phyloP scores from a whole-genome alignment of 257 asterid species.

The Nicotiana sylvestris region DNA sequence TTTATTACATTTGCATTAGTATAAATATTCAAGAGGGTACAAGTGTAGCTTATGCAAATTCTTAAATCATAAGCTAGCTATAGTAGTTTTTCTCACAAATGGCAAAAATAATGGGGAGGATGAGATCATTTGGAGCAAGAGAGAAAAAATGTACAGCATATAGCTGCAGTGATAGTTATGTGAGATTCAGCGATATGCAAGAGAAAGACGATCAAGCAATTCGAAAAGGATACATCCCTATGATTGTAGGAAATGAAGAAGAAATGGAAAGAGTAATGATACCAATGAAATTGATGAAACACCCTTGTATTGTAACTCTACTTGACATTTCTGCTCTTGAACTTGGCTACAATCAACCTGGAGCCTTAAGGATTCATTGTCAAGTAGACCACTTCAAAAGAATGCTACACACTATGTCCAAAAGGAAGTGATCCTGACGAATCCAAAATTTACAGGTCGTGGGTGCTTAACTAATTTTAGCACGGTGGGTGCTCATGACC shows the following conservation, averaged over 20 bases:
- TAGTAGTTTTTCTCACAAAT: background rate
- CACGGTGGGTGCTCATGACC: too few species aligned
- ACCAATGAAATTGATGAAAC: slow-evolving; percentile 11
- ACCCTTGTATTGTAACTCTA: slow-evolving; percentile 2
- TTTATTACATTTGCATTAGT: background rate
- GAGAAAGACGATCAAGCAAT: background rate
- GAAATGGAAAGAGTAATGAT: slow-evolving; percentile 10
- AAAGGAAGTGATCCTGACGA: background rate
- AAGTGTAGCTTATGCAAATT: background rate
- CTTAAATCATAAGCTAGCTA: background rate
- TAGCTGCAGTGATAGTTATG: background rate
- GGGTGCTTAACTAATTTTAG: too few species aligned
- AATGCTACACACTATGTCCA: slow-evolving; percentile 10
- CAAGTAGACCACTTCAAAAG: slow-evolving; percentile 5
- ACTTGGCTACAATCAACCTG: slow-evolving; percentile 14
- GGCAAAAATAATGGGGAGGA: background rate
- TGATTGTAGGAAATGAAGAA: slow-evolving; percentile 7
- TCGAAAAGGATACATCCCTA: slow-evolving; percentile 14
- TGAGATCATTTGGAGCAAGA: background rate
- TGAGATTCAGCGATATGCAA: background rate
- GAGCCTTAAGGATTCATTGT: slow-evolving; percentile 13
- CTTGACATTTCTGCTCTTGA: slow-evolving; percentile 6
- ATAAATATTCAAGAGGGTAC: background rate
- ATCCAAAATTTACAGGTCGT: too few species aligned
- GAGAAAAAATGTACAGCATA: background rate